Conservation (phyloP, 2,329 filamentous ascomycete genomes). For the Lachnum nothofagi region DNA sequence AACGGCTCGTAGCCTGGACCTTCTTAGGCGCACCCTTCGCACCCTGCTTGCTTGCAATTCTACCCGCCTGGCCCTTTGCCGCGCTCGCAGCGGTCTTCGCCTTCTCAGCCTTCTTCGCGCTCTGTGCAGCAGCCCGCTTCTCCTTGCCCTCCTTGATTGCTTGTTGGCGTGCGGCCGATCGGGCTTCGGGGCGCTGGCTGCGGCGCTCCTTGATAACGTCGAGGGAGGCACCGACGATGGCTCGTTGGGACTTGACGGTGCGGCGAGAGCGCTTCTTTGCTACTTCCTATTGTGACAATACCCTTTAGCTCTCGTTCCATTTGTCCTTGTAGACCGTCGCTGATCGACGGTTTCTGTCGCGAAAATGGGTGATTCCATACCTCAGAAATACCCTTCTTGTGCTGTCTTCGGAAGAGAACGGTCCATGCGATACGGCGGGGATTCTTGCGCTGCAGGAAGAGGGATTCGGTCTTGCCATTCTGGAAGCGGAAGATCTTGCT, state of each 20-base stretch:
- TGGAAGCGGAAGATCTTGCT: constrained; percentile 99
- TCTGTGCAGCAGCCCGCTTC: constrained; percentile 85
- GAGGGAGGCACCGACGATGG: constrained; percentile 97
- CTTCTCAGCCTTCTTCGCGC: constrained; percentile 98
- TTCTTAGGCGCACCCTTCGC: constrained; percentile 85
- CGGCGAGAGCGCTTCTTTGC: constrained; percentile 99
- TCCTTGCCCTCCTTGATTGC: constrained; percentile 98
- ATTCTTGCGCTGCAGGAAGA: constrained; percentile 99
- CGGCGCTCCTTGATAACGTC: constrained; percentile 99
- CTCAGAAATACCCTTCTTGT: constrained; percentile 99
- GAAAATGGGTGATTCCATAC: constrained; percentile 52
- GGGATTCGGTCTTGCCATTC: constrained; percentile 98
- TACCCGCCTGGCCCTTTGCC: constrained; percentile 70
- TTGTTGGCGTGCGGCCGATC: constrained; percentile 78
- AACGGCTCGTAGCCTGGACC: constrained; percentile 81
- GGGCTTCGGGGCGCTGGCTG: constrained; percentile 88
- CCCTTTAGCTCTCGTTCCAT: constrained; percentile 15
- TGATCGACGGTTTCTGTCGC: not conserved
- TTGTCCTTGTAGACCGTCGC: not conserved
- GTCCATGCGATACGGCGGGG: constrained; percentile 99
- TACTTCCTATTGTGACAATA: constrained; percentile 68
- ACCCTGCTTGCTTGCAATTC: constrained; percentile 94
- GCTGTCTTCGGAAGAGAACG: constrained; percentile 93
- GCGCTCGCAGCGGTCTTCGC: constrained; percentile 77
- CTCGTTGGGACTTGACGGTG: constrained; percentile 97